Conservation (phyloP, 108 stramenopile genomes). For the Nitzschia palea region DNA sequence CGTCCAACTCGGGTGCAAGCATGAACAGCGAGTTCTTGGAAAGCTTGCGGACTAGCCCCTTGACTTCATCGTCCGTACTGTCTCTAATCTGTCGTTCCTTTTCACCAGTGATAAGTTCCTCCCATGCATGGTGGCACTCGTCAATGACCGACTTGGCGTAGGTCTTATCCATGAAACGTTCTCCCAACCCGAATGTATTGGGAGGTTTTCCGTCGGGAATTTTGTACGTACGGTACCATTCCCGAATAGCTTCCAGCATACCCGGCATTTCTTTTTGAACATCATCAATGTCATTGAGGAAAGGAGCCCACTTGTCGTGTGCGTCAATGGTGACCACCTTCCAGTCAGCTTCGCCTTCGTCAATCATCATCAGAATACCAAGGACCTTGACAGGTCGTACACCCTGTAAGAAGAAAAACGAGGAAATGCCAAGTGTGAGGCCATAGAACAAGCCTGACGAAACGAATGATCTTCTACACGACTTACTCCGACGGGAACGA, state of each 20-base stretch:
- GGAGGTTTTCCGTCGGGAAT: constrained; percentile 98
- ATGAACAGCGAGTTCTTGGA: constrained; percentile 75
- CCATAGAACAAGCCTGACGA: no score
- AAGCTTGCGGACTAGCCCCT: constrained; percentile 78
- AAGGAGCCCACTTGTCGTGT: constrained; percentile 94
- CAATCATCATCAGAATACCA: constrained; percentile 96
- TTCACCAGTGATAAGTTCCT: constrained; percentile 85
- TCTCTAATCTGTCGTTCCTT: constrained; percentile 56
- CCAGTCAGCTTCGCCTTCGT: constrained; percentile 99
- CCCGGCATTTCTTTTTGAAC: constrained; percentile 93
- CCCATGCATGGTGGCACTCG: constrained; percentile 88
- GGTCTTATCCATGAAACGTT: constrained; percentile 89
- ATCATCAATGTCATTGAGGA: constrained; percentile 95
- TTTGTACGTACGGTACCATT: constrained; percentile 99
- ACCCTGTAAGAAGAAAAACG: no score
- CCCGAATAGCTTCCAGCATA: constrained; percentile 85
- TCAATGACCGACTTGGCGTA: constrained; percentile 89
- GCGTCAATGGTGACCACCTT: constrained; percentile 95
- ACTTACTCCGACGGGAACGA: constrained; percentile 77
- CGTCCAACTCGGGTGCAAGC: constrained; percentile 68
- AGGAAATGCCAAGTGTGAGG: no score
- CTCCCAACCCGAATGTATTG: constrained; percentile 93
- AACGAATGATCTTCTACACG: no score
- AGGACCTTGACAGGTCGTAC: constrained; percentile 96
- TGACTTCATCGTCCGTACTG: constrained; percentile 55